phyloP scores from a whole-genome alignment of 2,329 filamentous ascomycete genomes.

The Penicillium sp. region DNA sequence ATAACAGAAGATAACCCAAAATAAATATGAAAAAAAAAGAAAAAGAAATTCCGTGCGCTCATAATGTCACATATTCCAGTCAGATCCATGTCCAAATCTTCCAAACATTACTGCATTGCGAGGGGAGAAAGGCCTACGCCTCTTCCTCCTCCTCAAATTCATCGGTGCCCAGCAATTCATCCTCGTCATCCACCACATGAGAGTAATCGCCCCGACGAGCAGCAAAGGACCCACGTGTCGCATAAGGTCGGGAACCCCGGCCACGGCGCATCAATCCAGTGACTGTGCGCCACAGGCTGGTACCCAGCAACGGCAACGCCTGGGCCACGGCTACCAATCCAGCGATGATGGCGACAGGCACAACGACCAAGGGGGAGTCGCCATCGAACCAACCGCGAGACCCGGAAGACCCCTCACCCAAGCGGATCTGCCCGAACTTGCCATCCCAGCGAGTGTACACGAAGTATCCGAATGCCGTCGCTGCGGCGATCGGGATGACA shows the following conservation, averaged over 20 bases:
- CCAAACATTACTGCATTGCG: not conserved
- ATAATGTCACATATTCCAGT: conserved; percentile 22
- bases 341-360: conserved; percentile 76
- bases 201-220: conserved; percentile 84
- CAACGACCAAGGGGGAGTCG: conserved; percentile 75
- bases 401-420: conserved; percentile 63
- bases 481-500: conserved; percentile 69
- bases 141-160: conserved; percentile 84
- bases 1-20: conserved; percentile 1
- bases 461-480: conserved; percentile 75
- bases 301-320: conserved; percentile 69
- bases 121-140: conserved; percentile 20
- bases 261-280: conserved; percentile 51
- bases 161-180: conserved; percentile 80
- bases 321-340: conserved; percentile 76
- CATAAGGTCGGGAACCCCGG: conserved; percentile 69
- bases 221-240: conserved; percentile 85
- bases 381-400: conserved; percentile 57
- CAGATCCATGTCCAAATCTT: conserved; percentile 2
- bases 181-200: conserved; percentile 88
- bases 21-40: not conserved
- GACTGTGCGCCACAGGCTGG: conserved; percentile 70
- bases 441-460: conserved; percentile 81
- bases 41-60: conserved; percentile 9
- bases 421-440: conserved; percentile 88